phyloP scores from a whole-genome alignment of 306 rosid species.

The Vigna unguiculata region DNA sequence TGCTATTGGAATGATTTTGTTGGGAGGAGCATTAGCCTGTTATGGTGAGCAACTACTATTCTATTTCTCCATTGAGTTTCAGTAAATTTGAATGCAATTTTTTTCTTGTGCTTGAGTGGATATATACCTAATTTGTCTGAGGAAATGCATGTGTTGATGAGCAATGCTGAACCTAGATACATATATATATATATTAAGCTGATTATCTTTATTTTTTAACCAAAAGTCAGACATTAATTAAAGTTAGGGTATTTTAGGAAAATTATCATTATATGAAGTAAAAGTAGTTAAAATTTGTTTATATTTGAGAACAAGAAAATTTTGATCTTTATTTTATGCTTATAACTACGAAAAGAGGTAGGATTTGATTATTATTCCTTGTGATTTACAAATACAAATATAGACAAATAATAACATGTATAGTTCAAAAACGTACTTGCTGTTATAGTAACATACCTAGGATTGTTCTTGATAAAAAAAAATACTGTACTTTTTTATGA shows the following conservation, averaged over 20 bases:
- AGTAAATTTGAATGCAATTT: conserved; percentile 20
- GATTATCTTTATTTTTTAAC: conserved; percentile 16
- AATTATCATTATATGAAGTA: too few relatives aligned
- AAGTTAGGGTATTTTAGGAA: too few relatives aligned
- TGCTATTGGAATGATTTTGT: conserved; percentile 68
- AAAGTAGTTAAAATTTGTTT: too few relatives aligned
- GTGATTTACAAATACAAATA: background rate
- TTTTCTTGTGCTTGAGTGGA: conserved; percentile 24
- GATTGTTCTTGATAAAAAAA: background rate
- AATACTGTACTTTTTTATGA: too few relatives aligned
- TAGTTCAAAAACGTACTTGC: background rate
- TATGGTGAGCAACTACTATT: conserved; percentile 68
- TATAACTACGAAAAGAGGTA: too few relatives aligned
- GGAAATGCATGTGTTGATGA: background rate
- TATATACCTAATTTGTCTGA: conserved; percentile 4
- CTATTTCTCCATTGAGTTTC: conserved; percentile 36
- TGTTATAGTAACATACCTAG: background rate
- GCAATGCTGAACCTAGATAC: conserved; percentile 13
- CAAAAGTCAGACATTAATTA: too few relatives aligned
- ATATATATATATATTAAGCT: background rate
- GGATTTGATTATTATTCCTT: conserved; percentile 8
- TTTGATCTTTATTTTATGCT: too few relatives aligned
- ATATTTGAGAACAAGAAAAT: too few relatives aligned
- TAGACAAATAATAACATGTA: background rate
- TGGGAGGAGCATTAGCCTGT: conserved; percentile 85